Base-by-base conservation (phyloP, 192 early-diverging fungal genomes). In the Coemansia sp. region DNA sequence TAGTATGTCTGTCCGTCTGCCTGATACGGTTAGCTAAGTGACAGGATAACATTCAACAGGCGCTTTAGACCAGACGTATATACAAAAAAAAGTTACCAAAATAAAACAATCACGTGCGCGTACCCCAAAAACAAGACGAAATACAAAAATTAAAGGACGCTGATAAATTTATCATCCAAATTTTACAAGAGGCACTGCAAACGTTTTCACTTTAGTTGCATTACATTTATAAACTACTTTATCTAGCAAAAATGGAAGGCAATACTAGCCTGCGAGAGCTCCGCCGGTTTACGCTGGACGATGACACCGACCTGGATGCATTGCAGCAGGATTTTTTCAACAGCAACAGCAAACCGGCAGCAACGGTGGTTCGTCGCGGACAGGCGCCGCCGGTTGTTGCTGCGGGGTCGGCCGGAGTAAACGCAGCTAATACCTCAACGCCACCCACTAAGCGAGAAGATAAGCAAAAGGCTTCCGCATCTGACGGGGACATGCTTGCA, bases 291-390 rank as follows among this genome's bases (percentile, higher is more conserved):
- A 45, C 8, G n/a, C n/a, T 32, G 21, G 32, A 59, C 3, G 61
- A 62, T 14, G 60, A 77, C 25, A 64, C 63, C 4, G 78, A 81
- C 31, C 57, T 81, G 25, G 67, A 74, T 44, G 42, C 56, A 19
- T 63, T 74, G 55, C 73, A 81, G 42, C 55, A 44, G 8, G 68
- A 77, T 12, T 81, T 81, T 63, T 45, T 81, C 3, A 57, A 43
- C 9, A 58, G 59, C 30, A 62, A 56, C 14, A 50, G 48, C 51
- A 65, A 67, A 29, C 80, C 80, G 3, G 72, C 80, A 3, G 80
- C 80, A 24, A 62, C 56, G 40, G 66, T 76, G 1, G 50, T 81
- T 16, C 62, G 67, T 5, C 56, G 19, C 5, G 32, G 16, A 28
- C 42, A 63, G 30, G 60, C 56, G 23, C 76, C 67, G 23, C 28